phyloP scores from a whole-genome alignment of 83 land plant genomes.

The Picea mariana region DNA sequence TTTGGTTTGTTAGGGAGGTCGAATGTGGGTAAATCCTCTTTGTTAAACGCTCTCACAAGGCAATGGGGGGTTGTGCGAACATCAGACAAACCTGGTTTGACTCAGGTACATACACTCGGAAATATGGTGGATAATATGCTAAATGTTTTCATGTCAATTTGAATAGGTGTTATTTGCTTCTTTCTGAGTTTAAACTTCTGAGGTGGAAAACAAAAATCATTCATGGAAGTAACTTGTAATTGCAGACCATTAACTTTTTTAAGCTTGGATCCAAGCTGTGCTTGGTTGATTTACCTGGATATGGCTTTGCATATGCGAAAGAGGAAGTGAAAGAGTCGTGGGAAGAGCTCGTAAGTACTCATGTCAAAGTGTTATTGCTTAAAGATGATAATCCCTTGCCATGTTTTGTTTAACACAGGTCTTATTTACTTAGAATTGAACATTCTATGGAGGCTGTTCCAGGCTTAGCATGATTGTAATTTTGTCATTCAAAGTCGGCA shows the following conservation, averaged over 20 bases:
- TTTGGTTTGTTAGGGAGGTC: constrained; percentile 70
- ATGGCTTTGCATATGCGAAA: constrained; percentile 97
- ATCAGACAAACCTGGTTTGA: constrained; percentile 95
- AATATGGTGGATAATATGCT: background rate
- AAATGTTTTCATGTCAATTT: background rate
- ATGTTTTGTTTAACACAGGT: background rate
- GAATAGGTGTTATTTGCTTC: constrained; percentile 17
- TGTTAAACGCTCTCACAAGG: constrained; percentile 95
- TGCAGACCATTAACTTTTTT: constrained; percentile 91
- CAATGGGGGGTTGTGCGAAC: constrained; percentile 98
- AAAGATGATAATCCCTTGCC: background rate
- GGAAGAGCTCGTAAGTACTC: constrained; percentile 84
- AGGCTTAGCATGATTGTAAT: too few relatives aligned
- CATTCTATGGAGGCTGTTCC: too few relatives aligned
- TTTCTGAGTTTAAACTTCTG: background rate
- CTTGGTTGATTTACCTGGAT: constrained; percentile 94
- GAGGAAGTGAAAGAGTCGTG: constrained; percentile 89
- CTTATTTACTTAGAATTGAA: too few relatives aligned
- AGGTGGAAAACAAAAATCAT: background rate
- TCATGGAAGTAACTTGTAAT: background rate
- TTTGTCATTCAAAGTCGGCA: too few relatives aligned
- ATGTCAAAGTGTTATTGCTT: background rate
- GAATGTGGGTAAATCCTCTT: constrained; percentile 97
- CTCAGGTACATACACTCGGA: constrained; percentile 58
- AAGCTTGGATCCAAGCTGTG: constrained; percentile 72